Base-by-base conservation (phyloP, 2,329 filamentous ascomycete genomes). In the Fusarium solani-melongenae region DNA sequence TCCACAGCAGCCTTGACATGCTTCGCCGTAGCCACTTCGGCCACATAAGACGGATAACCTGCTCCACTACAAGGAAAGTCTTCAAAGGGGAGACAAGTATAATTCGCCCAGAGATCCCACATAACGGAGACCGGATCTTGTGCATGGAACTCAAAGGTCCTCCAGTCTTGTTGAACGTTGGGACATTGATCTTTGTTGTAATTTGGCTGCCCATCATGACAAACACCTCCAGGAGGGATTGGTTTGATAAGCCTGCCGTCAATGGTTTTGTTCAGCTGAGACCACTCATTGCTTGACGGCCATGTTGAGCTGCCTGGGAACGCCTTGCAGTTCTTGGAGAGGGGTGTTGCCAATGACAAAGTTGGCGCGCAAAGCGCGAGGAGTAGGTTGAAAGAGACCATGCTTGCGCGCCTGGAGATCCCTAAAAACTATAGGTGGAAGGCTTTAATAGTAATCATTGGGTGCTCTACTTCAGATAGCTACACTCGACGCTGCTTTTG, bases 51-150 rank as follows among this genome's bases (percentile, higher is more conserved):
- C 65, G 72, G 67, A 64, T 76, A 76, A 68, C 76, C 75, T 59
- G 64, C 64, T 67, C 56, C 62, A 55, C 67, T 68, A 64, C 74
- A 86, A n/a, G 81, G 76, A 66, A 77, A 66, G 69, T 64, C 64
- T 11, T 81, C 75, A 71, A 79, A 69, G 39, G 85, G 85, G 64
- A 86, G 78, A 76, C 85, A 87, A 55, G 84, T 82, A 75, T 86
- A 85, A 76, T 87, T 85, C 67, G 81, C 83, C 80, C 80, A 86
- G 66, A 84, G 84, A 65, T 84, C 71, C 70, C 70, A 74, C 46
- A 70, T 60, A 5, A 65, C 57, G 46, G 72, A 74, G 56, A 67
- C 63, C 22, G 72, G 67, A 58, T 74, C 55, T 17, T 59, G 29
- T 12, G 53, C 58, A 31, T 69, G 67, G 17, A 66, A 69, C 53